phyloP scores from a whole-genome alignment of 352 stramenopile species.

The Globisporangium megalacanthum region DNA sequence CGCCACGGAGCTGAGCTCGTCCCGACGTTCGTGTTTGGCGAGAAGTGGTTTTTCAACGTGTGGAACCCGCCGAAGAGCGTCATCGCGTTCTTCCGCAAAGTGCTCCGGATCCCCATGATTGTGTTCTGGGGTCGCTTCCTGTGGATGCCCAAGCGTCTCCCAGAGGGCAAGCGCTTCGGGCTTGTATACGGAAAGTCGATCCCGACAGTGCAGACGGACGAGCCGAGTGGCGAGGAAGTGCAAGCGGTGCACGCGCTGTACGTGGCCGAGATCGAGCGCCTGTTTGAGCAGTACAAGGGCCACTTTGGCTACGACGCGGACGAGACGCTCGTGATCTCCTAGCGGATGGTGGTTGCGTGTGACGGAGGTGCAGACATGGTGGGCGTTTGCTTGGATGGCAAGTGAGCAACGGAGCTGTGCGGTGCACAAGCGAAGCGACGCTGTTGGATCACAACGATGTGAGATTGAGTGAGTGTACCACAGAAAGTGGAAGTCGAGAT shows the following conservation, averaged over 20 bases:
- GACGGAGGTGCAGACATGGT: too few relatives aligned
- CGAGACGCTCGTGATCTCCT: constrained; percentile 65
- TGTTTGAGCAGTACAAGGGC: constrained; percentile 73
- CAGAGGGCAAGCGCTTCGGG: constrained; percentile 59
- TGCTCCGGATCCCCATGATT: constrained; percentile 7
- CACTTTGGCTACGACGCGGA: constrained; percentile 67
- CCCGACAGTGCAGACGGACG: constrained; percentile 33
- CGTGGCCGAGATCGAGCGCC: constrained; percentile 48
- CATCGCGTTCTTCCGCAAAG: constrained; percentile 8
- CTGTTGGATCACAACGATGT: too few relatives aligned
- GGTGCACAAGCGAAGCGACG: too few relatives aligned
- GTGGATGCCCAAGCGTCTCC: constrained; percentile 62
- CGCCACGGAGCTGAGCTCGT: constrained; percentile 71
- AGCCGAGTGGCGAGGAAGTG: constrained; percentile 63
- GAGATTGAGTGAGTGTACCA: too few relatives aligned
- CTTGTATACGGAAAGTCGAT: constrained; percentile 76
- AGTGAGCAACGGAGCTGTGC: too few relatives aligned
- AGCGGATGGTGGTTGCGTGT: constrained; percentile 3
- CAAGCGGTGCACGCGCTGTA: constrained; percentile 46
- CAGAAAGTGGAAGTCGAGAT: too few relatives aligned
- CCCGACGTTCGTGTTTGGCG: constrained; percentile 70
- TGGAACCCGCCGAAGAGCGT: constrained; percentile 11
- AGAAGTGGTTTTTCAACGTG: constrained; percentile 63
- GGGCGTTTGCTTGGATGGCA: too few relatives aligned
- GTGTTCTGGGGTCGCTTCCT: constrained; percentile 27